Evolutionary conservation across 2,329 filamentous ascomycete genomes (phyloP).

Genomic region (Plectosphaerella sp.): DNA sequence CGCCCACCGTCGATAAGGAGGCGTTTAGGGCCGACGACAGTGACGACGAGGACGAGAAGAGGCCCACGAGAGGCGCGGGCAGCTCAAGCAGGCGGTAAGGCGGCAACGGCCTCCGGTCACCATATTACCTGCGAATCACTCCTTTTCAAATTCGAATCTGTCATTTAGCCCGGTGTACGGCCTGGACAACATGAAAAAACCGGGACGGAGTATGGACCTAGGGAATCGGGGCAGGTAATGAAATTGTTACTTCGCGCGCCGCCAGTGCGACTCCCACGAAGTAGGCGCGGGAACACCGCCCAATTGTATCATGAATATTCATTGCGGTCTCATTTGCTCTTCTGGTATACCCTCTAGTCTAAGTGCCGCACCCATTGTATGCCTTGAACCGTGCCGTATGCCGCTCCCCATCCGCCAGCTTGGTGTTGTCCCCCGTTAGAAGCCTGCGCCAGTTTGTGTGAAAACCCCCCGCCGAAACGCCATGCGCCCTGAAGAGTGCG

Average conservation of each 20-base stretch:
- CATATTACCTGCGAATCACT: no score
- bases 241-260: no score
- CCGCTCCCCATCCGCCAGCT: neutral
- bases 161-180: no score
- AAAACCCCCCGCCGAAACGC: neutral
- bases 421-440: no score
- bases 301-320: no score
- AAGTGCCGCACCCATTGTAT: neutral
- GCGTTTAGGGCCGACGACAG: conserved; percentile 56
- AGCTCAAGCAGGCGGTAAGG: conserved; percentile 5
- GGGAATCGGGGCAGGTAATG: no score
- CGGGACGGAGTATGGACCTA: no score
- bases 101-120: neutral
- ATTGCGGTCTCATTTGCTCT: no score
- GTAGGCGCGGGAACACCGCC: neutral
- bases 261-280: neutral
- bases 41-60: conserved; percentile 41
- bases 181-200: no score
- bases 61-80: conserved; percentile 1
- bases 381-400: neutral
- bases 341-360: neutral
- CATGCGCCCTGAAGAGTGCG: neutral
- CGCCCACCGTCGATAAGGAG: conserved; percentile 38
- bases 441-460: neutral
- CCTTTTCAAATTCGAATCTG: no score